These are phyloP conservation scores for Trichosporon sp. DNA, from an alignment of 1,284 basidiomycete species.

Conservation along the genomic window DNA sequence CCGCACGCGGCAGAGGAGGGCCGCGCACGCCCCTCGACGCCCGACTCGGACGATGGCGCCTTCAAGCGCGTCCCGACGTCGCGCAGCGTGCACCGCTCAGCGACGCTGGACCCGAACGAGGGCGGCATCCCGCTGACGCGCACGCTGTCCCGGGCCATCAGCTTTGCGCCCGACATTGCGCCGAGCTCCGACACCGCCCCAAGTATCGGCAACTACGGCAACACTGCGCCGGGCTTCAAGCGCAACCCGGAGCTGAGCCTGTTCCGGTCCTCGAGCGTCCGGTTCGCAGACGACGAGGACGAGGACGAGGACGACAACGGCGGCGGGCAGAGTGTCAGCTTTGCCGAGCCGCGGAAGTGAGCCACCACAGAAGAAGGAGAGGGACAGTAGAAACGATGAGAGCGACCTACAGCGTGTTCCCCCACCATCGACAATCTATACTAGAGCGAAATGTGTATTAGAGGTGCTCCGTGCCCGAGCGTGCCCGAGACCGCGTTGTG, in stretches of 20 bases:
- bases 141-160: slow-evolving; percentile 40
- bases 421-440: too few relatives aligned
- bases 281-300: slow-evolving; percentile 24
- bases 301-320: neutral
- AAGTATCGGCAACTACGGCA: slow-evolving; percentile 45
- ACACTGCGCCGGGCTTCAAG: slow-evolving; percentile 46
- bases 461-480: neutral
- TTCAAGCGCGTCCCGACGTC: slow-evolving; percentile 23
- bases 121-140: slow-evolving; percentile 28
- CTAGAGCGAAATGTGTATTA: neutral
- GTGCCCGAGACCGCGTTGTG: neutral
- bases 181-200: slow-evolving; percentile 50
- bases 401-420: too few relatives aligned
- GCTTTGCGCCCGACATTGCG: slow-evolving; percentile 49
- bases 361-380: neutral
- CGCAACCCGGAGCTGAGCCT: slow-evolving; percentile 47
- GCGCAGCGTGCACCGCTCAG: slow-evolving; percentile 6
- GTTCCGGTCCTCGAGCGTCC: slow-evolving; percentile 47
- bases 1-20: slow-evolving; percentile 26
- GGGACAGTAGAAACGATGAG: too few relatives aligned
- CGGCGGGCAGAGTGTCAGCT: slow-evolving; percentile 11
- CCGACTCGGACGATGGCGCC: slow-evolving; percentile 21
- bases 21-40: neutral
- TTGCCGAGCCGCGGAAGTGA: slow-evolving; percentile 7
- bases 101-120: slow-evolving; percentile 22